Base-by-base conservation (phyloP, 2,329 filamentous ascomycete species). In the Nakataea oryzae region DNA sequence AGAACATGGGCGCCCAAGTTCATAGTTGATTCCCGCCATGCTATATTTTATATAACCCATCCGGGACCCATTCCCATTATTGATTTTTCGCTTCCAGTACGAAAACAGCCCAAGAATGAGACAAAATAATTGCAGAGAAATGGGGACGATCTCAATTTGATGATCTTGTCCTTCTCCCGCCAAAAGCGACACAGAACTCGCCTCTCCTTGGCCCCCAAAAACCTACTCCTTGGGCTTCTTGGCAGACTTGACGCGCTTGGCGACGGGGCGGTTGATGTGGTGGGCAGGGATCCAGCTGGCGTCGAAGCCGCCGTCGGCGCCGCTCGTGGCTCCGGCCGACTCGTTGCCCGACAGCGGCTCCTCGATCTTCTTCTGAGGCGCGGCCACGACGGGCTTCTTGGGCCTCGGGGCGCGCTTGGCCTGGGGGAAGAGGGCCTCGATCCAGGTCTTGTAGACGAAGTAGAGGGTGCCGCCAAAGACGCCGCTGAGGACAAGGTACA, bases 371-470 rank as follows among this genome's bases (percentile, higher is more conserved):
- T 90, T 90, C 69, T 75, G 75, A 14, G 29, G 21, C 26, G 56
- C 56, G 28, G 26, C 12, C 17, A n/a, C 21, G 58, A 29, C 27
- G 26, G 50, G 26, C 72, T 86, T 86, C 71, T 81, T 83, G 67
- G 82, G 77, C 32, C 82, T 77, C 70, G 78, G 79, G 63, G 83
- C 79, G 66, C 86, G 85, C 80, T 91, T 90, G 68, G 88, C 87
- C 81, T 96, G 91, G 59, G 95, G 93, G 82, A 97, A 96, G 73
- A 99, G 89, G 17, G 92, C 88, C 70, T 92, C 90, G 77, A 99
- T 89, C 92, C 93, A 97, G 71, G 93, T 96, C 81, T 89, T 95
- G 85, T 99, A 99, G 79, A 97, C 91, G 77, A 96, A 96, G 86
- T 93, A 97, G 74, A 89, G 85, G 61, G 88, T 91, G 65, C 89